These are phyloP conservation scores for Avena eriantha DNA, from an alignment of 176 grass and related monocot species.

Conservation along the genomic window DNA sequence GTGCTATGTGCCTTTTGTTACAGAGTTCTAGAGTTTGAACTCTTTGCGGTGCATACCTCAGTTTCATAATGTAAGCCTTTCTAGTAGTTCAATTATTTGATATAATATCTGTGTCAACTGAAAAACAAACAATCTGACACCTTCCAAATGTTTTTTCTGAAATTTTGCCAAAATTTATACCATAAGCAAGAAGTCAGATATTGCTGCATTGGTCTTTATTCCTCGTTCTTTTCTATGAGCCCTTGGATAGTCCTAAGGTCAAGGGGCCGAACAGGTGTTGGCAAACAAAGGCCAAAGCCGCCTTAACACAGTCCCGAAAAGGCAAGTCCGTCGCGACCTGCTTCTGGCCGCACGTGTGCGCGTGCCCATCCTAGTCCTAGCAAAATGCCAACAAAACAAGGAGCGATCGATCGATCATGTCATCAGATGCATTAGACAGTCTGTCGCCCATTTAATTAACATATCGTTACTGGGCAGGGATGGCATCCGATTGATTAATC, in stretches of 20 bases:
- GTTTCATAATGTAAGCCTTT: no score
- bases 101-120: no score
- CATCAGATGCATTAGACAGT: conserved; percentile 33
- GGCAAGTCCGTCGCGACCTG: conserved; percentile 28
- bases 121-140: no score
- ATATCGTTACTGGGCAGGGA: conserved; percentile 37
- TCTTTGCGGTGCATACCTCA: no score
- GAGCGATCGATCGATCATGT: conserved; percentile 6
- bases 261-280: conserved; percentile 4
- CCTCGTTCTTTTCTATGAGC: no score
- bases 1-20: no score
- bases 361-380: neutral
- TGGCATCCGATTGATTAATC: conserved; percentile 38
- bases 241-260: conserved; percentile 14
- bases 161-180: no score
- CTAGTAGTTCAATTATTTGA: no score
- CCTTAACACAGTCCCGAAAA: conserved; percentile 24
- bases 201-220: no score
- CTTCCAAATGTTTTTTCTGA: no score
- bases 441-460: conserved; percentile 50
- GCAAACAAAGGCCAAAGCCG: neutral
- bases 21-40: no score
- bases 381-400: conserved; percentile 4
- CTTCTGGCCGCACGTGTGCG: conserved; percentile 29
- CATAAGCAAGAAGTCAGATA: no score